phyloP scores from a whole-genome alignment of 2,329 filamentous ascomycete genomes.

The Bipolaris zeicola region DNA sequence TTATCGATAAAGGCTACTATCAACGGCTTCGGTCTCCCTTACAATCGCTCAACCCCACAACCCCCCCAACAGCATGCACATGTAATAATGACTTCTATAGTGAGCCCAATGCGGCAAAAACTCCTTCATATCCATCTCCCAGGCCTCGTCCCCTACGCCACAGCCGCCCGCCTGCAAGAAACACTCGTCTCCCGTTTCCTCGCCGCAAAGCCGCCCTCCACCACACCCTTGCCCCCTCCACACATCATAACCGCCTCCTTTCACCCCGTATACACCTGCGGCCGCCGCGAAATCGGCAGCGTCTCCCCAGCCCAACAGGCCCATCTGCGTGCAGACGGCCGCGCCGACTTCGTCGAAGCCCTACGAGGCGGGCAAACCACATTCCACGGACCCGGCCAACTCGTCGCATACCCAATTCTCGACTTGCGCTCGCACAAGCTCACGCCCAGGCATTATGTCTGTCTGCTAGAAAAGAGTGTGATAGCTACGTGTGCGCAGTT shows the following conservation, averaged over 20 bases:
- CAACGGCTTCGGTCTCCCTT: background rate
- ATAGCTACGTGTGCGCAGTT: constrained; percentile 67
- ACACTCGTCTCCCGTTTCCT: constrained; percentile 63
- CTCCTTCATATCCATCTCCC: constrained; percentile 67
- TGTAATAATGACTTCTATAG: constrained; percentile 10
- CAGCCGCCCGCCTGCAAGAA: constrained; percentile 63
- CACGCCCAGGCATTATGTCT: constrained; percentile 76
- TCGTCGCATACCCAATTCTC: constrained; percentile 91
- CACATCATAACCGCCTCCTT: constrained; percentile 81
- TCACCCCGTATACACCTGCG: constrained; percentile 84
- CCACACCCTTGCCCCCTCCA: constrained; percentile 60
- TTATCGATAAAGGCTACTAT: constrained; percentile 21
- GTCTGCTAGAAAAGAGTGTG: constrained; percentile 76
- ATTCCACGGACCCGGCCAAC: constrained; percentile 92
- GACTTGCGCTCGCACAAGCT: constrained; percentile 74
- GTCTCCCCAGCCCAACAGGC: constrained; percentile 56
- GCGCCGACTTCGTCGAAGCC: constrained; percentile 70
- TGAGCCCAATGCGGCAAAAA: constrained; percentile 54
- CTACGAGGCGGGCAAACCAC: constrained; percentile 90
- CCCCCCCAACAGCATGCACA: constrained; percentile 2
- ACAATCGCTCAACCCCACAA: background rate
- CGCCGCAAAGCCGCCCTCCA: constrained; percentile 60
- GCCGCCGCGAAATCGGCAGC: constrained; percentile 71
- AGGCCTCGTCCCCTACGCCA: constrained; percentile 59
- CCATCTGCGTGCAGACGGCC: constrained; percentile 47